Percentiles rank a stretch among this genome's conserved stretches.
These are phyloP conservation scores for Zygnema cylindricum DNA, from an alignment of 139 green algal genomes.

Conservation along the genomic window DNA sequence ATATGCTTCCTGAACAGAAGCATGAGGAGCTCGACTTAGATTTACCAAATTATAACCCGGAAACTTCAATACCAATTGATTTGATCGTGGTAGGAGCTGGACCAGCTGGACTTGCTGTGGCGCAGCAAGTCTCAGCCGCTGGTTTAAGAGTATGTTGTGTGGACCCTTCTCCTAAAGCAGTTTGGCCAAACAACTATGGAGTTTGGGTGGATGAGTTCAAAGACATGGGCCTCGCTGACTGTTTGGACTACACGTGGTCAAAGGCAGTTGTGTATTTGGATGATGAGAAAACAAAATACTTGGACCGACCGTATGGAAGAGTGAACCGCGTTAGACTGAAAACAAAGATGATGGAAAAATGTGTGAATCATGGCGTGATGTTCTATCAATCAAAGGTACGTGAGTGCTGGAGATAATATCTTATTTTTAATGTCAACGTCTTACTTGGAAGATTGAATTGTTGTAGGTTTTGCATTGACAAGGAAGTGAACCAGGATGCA, in stretches of 20 bases:
- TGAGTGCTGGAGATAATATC: neutral
- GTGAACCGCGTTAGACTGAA: slow-evolving; percentile 93
- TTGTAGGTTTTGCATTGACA: too few species aligned
- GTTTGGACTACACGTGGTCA: slow-evolving; percentile 74
- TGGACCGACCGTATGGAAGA: slow-evolving; percentile 84
- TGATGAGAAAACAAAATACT: slow-evolving; percentile 51
- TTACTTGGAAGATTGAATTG: neutral
- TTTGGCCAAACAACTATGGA: slow-evolving; percentile 98
- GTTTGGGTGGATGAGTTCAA: slow-evolving; percentile 98
- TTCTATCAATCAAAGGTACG: slow-evolving; percentile 73
- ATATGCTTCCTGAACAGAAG: slow-evolving; percentile 19
- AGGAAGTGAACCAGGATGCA: too few species aligned
- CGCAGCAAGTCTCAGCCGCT: slow-evolving; percentile 60
- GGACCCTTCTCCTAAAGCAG: slow-evolving; percentile 79
- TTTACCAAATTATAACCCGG: neutral
- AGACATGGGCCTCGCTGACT: slow-evolving; percentile 76
- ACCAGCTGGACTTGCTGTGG: slow-evolving; percentile 85
- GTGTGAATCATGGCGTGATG: slow-evolving; percentile 73
- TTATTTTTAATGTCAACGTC: neutral
- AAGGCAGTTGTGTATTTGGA: slow-evolving; percentile 88
- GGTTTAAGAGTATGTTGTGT: slow-evolving; percentile 83
- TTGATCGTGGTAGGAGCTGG: slow-evolving; percentile 88
- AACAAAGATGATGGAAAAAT: slow-evolving; percentile 80
- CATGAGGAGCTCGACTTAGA: slow-evolving; percentile 13
- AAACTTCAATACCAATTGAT: slow-evolving; percentile 71